Evolutionary conservation across 192 early-diverging fungal genomes (phyloP).

Genomic region (Blastocladiella britannica): DNA sequence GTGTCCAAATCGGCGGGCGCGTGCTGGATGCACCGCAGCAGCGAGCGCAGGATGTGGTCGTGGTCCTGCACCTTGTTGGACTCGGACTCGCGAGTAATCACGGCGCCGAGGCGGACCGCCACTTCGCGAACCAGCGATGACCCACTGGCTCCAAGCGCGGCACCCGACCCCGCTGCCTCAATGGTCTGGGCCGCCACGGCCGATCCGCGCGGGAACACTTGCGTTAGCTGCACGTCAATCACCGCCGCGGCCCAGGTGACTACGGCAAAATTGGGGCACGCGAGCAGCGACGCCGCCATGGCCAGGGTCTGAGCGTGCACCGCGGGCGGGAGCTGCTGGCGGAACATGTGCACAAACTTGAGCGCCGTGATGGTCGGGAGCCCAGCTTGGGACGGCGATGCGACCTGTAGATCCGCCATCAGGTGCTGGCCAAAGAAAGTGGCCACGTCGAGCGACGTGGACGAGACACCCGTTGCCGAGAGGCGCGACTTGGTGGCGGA

Average conservation of each 20-base stretch:
- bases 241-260: slow-evolving; percentile 79
- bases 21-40: background rate
- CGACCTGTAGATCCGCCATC: slow-evolving; percentile 57
- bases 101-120: no score
- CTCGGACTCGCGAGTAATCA: no score
- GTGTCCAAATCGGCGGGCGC: background rate
- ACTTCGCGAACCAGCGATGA: no score
- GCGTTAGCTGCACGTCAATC: slow-evolving; percentile 43
- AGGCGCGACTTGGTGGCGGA: slow-evolving; percentile 51
- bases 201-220: no score
- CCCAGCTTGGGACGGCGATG: no score
- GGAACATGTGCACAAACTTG: slow-evolving; percentile 7
- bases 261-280: slow-evolving; percentile 61
- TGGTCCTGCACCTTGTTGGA: slow-evolving; percentile 11
- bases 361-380: slow-evolving; percentile 39
- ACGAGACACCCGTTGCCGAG: background rate
- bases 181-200: no score
- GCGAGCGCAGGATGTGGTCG: background rate
- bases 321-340: slow-evolving; percentile 45
- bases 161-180: no score
- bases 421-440: slow-evolving; percentile 69
- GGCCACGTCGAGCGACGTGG: slow-evolving; percentile 42
- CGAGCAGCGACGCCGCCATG: slow-evolving; percentile 54
- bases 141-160: no score
- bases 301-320: slow-evolving; percentile 57